A percentile compares a stretch with the other conserved stretches of the same genome.
Conservation (phyloP, 371 early-diverging fungal species). For the Coemansia sp. region DNA sequence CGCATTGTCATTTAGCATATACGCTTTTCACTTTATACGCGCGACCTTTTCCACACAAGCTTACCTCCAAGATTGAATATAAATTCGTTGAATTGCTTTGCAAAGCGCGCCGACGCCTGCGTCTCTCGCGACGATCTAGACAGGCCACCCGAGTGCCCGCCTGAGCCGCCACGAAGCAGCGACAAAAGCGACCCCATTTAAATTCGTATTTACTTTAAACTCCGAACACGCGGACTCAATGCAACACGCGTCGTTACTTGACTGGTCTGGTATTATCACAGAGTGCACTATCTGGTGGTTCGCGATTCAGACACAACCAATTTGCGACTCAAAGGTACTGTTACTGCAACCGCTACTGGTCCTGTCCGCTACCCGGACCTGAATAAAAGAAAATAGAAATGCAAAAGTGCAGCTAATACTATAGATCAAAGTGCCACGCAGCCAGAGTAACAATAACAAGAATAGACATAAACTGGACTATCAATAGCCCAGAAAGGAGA, state of each 20-base stretch:
- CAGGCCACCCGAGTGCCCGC: conserved; percentile 14
- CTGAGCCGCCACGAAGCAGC: conserved; percentile 36
- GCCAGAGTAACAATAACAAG: no score
- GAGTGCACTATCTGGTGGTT: not conserved
- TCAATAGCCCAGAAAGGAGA: not conserved
- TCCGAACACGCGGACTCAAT: not conserved
- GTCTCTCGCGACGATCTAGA: conserved; percentile 21
- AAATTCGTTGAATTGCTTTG: conserved; percentile 48
- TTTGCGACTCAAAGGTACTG: no score
- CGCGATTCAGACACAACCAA: not conserved
- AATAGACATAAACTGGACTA: not conserved
- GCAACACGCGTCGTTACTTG: not conserved
- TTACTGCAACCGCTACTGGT: not conserved
- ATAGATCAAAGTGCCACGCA: not conserved
- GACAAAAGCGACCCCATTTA: conserved; percentile 44
- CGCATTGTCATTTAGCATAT: not conserved
- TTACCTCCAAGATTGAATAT: conserved; percentile 48
- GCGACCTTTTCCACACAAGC: not conserved
- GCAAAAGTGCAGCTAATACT: not conserved
- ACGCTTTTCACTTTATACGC: not conserved
- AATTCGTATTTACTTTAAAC: not conserved
- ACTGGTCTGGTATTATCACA: not conserved
- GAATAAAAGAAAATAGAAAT: not conserved
- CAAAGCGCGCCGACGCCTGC: conserved; percentile 35
- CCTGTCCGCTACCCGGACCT: not conserved